Evolutionary conservation across 1,139 yeast genomes (phyloP).

Genomic region (Ogataea hybrid): DNA sequence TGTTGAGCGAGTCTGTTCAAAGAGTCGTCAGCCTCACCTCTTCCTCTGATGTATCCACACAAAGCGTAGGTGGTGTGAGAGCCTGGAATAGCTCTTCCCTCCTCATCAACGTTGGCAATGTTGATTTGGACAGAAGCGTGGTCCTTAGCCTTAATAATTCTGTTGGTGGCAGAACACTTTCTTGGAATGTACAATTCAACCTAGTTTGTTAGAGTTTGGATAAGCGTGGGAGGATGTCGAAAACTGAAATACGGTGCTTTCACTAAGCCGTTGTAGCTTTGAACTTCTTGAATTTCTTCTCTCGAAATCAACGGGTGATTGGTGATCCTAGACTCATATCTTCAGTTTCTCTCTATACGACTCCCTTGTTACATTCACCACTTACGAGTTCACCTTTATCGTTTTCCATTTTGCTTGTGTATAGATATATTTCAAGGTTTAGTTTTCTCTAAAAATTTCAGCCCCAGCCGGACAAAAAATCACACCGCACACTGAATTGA

Average conservation of each 20-base stretch:
- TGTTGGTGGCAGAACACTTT: constrained; percentile 99
- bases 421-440: constrained; percentile 10
- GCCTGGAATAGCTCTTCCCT: constrained; percentile 94
- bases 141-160: constrained; percentile 99
- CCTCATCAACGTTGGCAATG: constrained; percentile 86
- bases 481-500: constrained; percentile 1
- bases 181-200: constrained; percentile 99
- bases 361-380: constrained; percentile 27
- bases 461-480: constrained; percentile 9
- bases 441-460: constrained; percentile 12
- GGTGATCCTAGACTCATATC: too few relatives aligned
- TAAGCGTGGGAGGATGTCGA: too few relatives aligned
- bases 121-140: constrained; percentile 97
- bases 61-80: constrained; percentile 93
- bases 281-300: too few relatives aligned
- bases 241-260: too few relatives aligned
- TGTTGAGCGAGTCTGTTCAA: constrained; percentile 99
- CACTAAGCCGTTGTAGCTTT: too few relatives aligned
- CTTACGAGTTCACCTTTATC: constrained; percentile 99
- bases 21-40: constrained; percentile 98
- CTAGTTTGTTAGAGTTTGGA: constrained; percentile 38
- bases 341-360: not conserved
- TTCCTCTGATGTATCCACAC: constrained; percentile 89
- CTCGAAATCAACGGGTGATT: too few relatives aligned
- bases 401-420: constrained; percentile 88